Base-by-base conservation (phyloP, 164 flowering plant genomes). In the Platanus orientalis region DNA sequence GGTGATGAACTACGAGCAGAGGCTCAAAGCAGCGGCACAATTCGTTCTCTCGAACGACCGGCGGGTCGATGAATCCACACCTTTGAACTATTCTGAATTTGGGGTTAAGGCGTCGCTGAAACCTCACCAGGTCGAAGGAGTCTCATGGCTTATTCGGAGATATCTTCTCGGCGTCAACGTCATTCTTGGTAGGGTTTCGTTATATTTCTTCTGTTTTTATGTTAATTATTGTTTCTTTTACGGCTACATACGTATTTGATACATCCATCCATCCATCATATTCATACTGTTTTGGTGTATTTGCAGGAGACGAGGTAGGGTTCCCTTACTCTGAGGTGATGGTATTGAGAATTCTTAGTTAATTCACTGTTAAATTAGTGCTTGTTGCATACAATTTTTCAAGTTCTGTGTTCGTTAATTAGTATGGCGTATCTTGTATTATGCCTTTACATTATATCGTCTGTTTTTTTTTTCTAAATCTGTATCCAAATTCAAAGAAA, bases 241-340 rank as follows among this genome's bases (percentile, higher is more conserved):
- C n/a, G n/a, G n/a, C n/a, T n/a, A n/a, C n/a, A n/a, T n/a, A n/a
- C n/a, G n/a, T n/a, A n/a, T n/a, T n/a, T n/a, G n/a, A n/a, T n/a
- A n/a, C n/a, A 54, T n/a, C 16, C 23, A 14, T 12, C 53, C 25
- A 26, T 26, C 1, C 42, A 17, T 9, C 63, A n/a, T 54, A 28
- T 27, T 47, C 32, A 27, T 54, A 34, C 9, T 2, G n/a, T 60
- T 25, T 48, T 54, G 32, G 49, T 66, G 30, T 61, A 16, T 50
- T 75, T 84, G 80, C 88, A 88, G 97, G 97, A 56, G 97, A 91
- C 54, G 97, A 91, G 97, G 97, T 91, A 73, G 23, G 64, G 20
- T 32, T 63, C 27, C 36, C 47, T 54, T 40, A 2, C 25, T 30
- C 61, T 40, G 21, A n/a, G n/a, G n/a, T n/a, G n/a, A n/a, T n/a